Conservation (phyloP, 768 basidiomycete genomes). For the Naganishia antarctica region DNA sequence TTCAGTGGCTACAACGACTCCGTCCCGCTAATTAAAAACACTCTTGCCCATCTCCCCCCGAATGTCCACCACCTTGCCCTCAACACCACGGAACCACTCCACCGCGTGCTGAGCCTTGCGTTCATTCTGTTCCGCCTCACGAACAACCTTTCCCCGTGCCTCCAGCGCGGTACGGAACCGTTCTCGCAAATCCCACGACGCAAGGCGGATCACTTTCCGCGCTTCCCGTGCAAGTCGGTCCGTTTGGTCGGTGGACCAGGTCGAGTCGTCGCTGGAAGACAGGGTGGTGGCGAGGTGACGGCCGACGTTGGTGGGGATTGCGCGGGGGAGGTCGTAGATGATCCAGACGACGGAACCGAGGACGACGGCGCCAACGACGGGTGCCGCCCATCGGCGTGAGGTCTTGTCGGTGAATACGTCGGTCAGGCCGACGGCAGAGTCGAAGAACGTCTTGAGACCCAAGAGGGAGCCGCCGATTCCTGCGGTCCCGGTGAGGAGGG, state of each 20-base stretch:
- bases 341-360: constrained; percentile 74
- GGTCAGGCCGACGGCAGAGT: constrained; percentile 67
- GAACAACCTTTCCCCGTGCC: constrained; percentile 69
- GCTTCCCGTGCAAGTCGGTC: constrained; percentile 74
- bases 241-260: constrained; percentile 55
- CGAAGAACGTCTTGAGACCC: constrained; percentile 69
- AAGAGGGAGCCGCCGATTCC: constrained; percentile 73
- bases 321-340: constrained; percentile 75
- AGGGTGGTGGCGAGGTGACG: constrained; percentile 70
- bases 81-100: constrained; percentile 63
- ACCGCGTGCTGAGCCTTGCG: constrained; percentile 65
- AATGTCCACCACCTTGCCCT: constrained; percentile 51
- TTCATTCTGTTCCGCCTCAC: constrained; percentile 68
- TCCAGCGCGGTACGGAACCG: constrained; percentile 77
- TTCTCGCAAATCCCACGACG: constrained; percentile 82
- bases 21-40: constrained; percentile 14
- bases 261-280: constrained; percentile 46
- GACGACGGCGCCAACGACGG: constrained; percentile 70
- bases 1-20: constrained; percentile 7
- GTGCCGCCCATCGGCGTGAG: constrained; percentile 79
- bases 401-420: constrained; percentile 70
- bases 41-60: constrained; percentile 37
- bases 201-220: constrained; percentile 83
- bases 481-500: constrained; percentile 54
- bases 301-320: constrained; percentile 85